Conservation (phyloP, 2,329 filamentous ascomycete species). For the Acrodontium crateriforme region DNA sequence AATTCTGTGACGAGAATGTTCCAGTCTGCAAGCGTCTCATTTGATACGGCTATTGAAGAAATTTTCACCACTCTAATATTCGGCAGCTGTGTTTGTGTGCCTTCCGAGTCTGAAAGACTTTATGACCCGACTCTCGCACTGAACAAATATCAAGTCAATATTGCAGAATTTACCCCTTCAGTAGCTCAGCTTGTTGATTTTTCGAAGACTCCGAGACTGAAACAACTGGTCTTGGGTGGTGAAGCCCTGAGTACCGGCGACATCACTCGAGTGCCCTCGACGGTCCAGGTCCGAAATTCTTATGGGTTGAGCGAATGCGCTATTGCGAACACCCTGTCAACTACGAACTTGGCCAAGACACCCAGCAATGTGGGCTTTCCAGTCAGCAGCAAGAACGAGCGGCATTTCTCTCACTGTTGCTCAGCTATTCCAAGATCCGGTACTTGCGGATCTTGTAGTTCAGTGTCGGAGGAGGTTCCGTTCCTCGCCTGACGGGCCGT, state of each 20-base stretch:
- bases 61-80: background rate
- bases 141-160: no score
- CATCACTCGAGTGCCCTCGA: background rate
- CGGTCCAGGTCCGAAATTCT: no score
- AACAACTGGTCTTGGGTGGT: background rate
- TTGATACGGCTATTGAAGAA: background rate
- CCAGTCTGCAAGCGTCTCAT: background rate
- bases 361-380: no score
- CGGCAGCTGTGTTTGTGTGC: background rate
- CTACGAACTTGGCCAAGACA: no score
- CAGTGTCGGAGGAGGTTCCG: no score
- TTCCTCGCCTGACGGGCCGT: no score
- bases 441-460: no score
- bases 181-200: background rate
- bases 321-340: constrained; percentile 10
- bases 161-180: background rate
- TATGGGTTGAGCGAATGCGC: constrained; percentile 32
- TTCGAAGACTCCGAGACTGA: background rate
- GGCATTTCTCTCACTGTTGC: no score
- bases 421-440: no score
- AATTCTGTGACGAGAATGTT: background rate
- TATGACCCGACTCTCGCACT: background rate
- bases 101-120: background rate
- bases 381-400: no score
- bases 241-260: background rate